These are phyloP conservation scores for Lentinus brumalis DNA, from an alignment of 768 basidiomycete species.

Conservation along the genomic window DNA sequence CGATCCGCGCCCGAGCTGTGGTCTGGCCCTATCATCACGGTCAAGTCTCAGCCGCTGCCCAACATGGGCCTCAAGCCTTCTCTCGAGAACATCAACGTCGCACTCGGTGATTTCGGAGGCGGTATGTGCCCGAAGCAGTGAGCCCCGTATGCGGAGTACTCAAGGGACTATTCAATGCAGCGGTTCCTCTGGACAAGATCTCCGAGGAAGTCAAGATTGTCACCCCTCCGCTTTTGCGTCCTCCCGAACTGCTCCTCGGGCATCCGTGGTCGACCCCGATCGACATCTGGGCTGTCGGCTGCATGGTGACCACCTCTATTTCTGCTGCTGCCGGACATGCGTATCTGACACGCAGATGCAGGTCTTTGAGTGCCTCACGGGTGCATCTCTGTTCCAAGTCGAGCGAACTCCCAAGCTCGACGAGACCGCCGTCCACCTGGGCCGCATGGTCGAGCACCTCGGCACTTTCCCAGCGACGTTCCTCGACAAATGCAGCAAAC, in stretches of 20 bases:
- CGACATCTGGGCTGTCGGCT: slow-evolving; percentile 21
- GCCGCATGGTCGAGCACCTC: slow-evolving; percentile 7
- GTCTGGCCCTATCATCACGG: slow-evolving; percentile 17
- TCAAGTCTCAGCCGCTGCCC: slow-evolving; percentile 23
- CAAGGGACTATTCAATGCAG: background rate
- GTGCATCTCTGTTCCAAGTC: background rate
- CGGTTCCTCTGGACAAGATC: background rate
- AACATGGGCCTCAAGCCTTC: slow-evolving; percentile 8
- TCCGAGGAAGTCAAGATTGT: background rate
- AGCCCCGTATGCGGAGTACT: background rate
- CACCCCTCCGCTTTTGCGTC: background rate
- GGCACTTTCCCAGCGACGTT: slow-evolving; percentile 6
- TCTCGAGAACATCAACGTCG: slow-evolving; percentile 15
- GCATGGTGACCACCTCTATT: slow-evolving; percentile 11
- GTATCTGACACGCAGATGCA: background rate
- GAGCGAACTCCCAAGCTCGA: background rate
- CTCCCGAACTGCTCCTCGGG: slow-evolving; percentile 18
- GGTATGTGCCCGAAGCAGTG: background rate
- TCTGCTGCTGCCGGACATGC: background rate
- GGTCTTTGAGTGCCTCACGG: slow-evolving; percentile 12
- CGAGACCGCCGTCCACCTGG: background rate
- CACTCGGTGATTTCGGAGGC: slow-evolving; percentile 14
- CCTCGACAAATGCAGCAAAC: background rate
- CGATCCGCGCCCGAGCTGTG: slow-evolving; percentile 2
- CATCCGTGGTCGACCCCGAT: slow-evolving; percentile 9